Evolutionary conservation across 345 rosid species (phyloP), one percentile per base, ranked within the genome.

Genomic region (Eucalyptus brandiana): DNA sequence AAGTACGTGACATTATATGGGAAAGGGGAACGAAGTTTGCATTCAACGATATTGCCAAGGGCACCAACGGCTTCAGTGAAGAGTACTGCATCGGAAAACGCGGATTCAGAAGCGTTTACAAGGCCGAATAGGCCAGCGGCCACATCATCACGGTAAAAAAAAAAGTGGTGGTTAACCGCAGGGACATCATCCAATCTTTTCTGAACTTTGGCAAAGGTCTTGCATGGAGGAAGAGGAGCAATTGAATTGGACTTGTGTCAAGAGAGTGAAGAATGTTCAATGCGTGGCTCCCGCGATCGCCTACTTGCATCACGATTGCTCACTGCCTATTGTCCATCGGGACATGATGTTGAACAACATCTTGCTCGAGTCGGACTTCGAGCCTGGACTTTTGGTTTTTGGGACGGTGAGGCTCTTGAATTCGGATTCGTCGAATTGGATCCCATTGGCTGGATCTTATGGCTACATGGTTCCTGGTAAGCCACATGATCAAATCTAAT

Each of bases 281-380:
- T 96, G 96, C 60, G 47, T 96, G 88, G 97, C 98, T 91, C 96
- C 94, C 49, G 96, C 96, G 65, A 34, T 95, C 86, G 93, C 97
- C 67, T 96, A 95, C 91, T 87, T 96, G 92, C 98, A 96, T 89
- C 94, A 94, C 87, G 96, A 95, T 90, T 95, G 98, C 93, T 88
- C 92, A 42, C 94, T 93, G 8, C 93, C 96, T 4, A 90, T 96
- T 87, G 95, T 95, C 69, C 98, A 95, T 87, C 45, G 96, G 26
- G 96, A 96, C 91, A 91, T 96, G 50, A 89, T 95, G 1, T 24
- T 90, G 91, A 96, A 92, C 87, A 94, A 95, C 80, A 85, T 96
- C 17, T 86, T 96, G 94, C 94, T 90, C 26, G 37, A 37, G 37
- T 37, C 37, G 37, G 37, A 37, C 37, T 37, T 37, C 4, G 95